Conservation (phyloP, 225 moss, liverwort and hornwort species). For the Takakia lepidozioides region DNA sequence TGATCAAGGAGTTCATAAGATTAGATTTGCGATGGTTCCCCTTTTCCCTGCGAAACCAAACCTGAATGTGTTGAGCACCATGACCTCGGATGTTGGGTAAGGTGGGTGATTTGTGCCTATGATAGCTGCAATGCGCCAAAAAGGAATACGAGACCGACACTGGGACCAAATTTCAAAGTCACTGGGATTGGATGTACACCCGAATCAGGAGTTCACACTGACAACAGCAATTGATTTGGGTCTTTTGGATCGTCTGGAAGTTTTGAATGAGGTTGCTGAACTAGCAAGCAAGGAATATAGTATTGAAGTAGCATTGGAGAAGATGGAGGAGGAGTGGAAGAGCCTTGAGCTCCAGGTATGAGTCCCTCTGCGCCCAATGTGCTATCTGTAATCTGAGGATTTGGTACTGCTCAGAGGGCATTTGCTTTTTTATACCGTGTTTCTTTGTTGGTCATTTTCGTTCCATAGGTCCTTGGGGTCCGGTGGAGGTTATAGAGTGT, state of each 20-base stretch:
- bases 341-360: conserved; percentile 55
- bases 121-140: conserved; percentile 56
- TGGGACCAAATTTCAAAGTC: conserved; percentile 53
- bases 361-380: too few species aligned
- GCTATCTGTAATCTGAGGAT: too few species aligned
- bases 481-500: too few species aligned
- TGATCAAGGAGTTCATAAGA: too few species aligned
- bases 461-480: too few species aligned
- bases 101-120: conserved; percentile 62
- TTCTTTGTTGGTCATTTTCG: too few species aligned
- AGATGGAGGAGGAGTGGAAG: conserved; percentile 81
- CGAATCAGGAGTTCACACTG: conserved; percentile 42
- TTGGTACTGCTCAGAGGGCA: too few species aligned
- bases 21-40: too few species aligned
- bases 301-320: conserved; percentile 61
- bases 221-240: conserved; percentile 51
- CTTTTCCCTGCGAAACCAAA: too few species aligned
- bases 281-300: conserved; percentile 74
- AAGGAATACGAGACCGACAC: conserved; percentile 72
- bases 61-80: too few species aligned
- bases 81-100: too few species aligned
- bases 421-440: too few species aligned
- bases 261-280: conserved; percentile 60
- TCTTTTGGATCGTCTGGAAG: conserved; percentile 38
- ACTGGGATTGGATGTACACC: conserved; percentile 34